phyloP scores from a whole-genome alignment of 768 basidiomycete genomes.

The Mycena albidolilacea region DNA sequence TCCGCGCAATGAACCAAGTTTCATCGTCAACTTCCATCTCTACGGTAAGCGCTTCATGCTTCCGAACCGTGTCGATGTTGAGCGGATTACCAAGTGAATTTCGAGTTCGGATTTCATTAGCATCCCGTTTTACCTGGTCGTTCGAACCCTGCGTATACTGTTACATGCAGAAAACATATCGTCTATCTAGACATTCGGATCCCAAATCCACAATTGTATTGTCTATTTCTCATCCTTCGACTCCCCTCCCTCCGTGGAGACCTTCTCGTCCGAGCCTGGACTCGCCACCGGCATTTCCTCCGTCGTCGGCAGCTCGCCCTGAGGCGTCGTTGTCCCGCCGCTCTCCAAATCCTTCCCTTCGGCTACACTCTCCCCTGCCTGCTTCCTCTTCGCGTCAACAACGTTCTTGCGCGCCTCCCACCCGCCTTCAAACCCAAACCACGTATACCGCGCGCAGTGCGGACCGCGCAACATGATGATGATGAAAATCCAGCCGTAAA shows the following conservation, averaged over 20 bases:
- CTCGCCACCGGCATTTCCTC: background rate
- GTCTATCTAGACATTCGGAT: background rate
- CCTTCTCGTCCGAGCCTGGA: background rate
- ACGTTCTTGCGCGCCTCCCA: slow-evolving; percentile 58
- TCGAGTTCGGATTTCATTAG: no score
- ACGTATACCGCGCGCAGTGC: slow-evolving; percentile 68
- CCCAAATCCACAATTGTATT: background rate
- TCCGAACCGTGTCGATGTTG: no score
- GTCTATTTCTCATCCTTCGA: background rate
- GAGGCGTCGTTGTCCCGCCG: slow-evolving; percentile 26
- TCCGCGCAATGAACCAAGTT: no score
- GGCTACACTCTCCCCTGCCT: background rate
- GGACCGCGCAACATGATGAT: slow-evolving; percentile 79
- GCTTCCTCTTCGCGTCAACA: slow-evolving; percentile 41
- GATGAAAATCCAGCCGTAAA: slow-evolving; percentile 68
- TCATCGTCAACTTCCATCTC: no score
- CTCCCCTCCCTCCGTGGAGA: background rate
- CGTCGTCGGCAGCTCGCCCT: slow-evolving; percentile 1
- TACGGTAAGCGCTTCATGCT: no score
- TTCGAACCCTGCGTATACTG: no score
- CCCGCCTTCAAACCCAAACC: slow-evolving; percentile 79
- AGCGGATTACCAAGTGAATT: no score
- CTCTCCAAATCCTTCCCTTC: slow-evolving; percentile 11
- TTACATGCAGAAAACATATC: background rate
- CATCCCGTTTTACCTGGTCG: no score